Evolutionary conservation across 768 basidiomycete genomes (phyloP), one percentile per base, ranked within the genome.

Genomic region (Hygrocybe punicea): DNA sequence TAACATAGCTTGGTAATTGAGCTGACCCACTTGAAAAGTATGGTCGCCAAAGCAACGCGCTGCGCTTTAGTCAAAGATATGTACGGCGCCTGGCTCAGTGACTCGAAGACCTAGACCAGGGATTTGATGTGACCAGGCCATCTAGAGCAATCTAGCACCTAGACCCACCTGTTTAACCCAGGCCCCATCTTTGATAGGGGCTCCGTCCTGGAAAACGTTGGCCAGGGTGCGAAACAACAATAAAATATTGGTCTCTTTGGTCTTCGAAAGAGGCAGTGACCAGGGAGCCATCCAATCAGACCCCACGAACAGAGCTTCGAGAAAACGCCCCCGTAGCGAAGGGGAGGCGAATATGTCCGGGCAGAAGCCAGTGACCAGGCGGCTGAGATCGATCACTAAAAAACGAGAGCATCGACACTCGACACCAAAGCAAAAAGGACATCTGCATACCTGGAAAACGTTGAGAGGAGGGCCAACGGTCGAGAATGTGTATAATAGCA

Each of bases 21-120:
- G 16, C n/a, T 21, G 33, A 78, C 89, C 64, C 62, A 98, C 96
- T 98, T 98, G 74, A 98, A 86, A 33, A 91, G 71, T 35, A 94
- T 73, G 0, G 94, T 95, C 4, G 89, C 85, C 47, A 94, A 66
- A 0, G 92, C 89, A 3, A 92, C 77, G 29, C 90, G 82, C 49
- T 88, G 88, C 3, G 77, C 73, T 70, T 91, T 94, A 37, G 80
- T 82, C 63, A 91, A 71, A 3, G 75, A 71, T 17, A 74, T 67
- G 56, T 84, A 86, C 1, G 82, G 77, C 6, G 73, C 79, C 42
- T 81, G 74, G 24, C 68, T 64, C 51, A 93, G 63, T 25, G 74
- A 72, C 48, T 78, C 78, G 21, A 91, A 73, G 36, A 91, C 76
- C 85, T 91, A 64, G 42, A 58, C 50, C 52, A 55, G 51, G 34